Conservation (phyloP, 768 basidiomycete genomes). For the Mrakia blollopis region DNA sequence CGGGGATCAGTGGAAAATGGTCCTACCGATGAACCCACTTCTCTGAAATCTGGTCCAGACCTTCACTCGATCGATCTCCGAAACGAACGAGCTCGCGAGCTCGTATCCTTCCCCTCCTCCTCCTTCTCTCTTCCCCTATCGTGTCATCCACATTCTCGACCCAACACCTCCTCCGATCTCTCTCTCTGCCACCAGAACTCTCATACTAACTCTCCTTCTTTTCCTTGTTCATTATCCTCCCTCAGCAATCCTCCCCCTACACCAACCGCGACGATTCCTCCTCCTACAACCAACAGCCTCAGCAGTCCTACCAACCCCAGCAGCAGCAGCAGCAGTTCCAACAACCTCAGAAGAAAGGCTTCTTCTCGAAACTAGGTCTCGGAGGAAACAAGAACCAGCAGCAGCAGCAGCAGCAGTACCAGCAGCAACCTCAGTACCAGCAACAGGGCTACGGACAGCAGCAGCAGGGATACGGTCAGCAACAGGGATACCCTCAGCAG, state of each 20-base stretch:
- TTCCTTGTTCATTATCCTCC: not conserved
- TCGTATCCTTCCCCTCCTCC: not conserved
- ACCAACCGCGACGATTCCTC: not conserved
- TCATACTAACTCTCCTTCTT: not conserved
- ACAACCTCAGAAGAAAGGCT: constrained; percentile 10
- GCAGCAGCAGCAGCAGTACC: constrained; percentile 15
- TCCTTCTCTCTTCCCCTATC: not conserved
- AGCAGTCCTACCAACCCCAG: not conserved
- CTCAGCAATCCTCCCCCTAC: too few relatives aligned
- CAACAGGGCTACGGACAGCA: not conserved
- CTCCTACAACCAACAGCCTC: not conserved
- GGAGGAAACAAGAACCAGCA: not conserved
- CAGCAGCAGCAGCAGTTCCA: not conserved
- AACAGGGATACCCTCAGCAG: not conserved
- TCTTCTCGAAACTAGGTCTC: not conserved
- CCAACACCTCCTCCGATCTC: not conserved
- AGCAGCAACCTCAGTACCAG: not conserved
- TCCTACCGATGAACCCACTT: too few relatives aligned
- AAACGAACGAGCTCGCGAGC: not conserved
- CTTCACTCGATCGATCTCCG: too few relatives aligned
- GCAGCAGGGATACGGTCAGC: not conserved
- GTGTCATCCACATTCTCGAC: not conserved
- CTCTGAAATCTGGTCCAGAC: too few relatives aligned
- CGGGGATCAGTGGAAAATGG: too few relatives aligned
- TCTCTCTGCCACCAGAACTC: not conserved